Evolutionary conservation across 768 basidiomycete species (phyloP).

Genomic region (Solioccasus polychromus): DNA sequence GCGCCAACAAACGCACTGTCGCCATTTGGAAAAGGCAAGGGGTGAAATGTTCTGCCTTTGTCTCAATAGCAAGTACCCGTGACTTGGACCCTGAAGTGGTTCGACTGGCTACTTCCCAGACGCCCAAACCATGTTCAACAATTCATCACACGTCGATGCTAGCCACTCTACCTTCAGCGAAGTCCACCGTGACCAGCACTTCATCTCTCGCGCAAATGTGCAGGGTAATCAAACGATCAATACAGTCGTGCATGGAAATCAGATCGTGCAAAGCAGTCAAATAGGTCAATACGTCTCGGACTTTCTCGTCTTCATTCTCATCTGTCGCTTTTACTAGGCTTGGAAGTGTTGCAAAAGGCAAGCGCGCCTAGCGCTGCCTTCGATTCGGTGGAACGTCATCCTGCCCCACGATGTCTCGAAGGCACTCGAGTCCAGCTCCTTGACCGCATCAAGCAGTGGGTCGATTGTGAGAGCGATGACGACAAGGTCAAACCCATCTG

Average conservation of each 20-base stretch:
- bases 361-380: constrained; percentile 10
- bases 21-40: neutral
- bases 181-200: constrained; percentile 13
- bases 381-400: constrained; percentile 10
- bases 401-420: constrained; percentile 7
- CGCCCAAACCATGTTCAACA: constrained; percentile 15
- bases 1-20: neutral
- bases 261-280: constrained; percentile 8
- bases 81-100: too few relatives aligned
- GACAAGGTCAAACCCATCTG: constrained; percentile 3
- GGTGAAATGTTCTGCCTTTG: neutral
- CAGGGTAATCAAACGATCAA: constrained; percentile 15
- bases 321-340: neutral
- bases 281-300: neutral
- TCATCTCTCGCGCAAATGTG: constrained; percentile 1
- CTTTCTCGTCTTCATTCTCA: neutral
- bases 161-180: constrained; percentile 20
- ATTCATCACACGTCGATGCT: constrained; percentile 13
- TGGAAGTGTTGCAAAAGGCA: constrained; percentile 11
- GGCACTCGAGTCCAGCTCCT: constrained; percentile 15
- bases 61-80: too few relatives aligned
- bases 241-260: constrained; percentile 15
- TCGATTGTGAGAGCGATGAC: constrained; percentile 2
- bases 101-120: too few relatives aligned
- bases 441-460: constrained; percentile 3